Conservation (phyloP, 2,329 filamentous ascomycete species). For the Exophiala sp. region DNA sequence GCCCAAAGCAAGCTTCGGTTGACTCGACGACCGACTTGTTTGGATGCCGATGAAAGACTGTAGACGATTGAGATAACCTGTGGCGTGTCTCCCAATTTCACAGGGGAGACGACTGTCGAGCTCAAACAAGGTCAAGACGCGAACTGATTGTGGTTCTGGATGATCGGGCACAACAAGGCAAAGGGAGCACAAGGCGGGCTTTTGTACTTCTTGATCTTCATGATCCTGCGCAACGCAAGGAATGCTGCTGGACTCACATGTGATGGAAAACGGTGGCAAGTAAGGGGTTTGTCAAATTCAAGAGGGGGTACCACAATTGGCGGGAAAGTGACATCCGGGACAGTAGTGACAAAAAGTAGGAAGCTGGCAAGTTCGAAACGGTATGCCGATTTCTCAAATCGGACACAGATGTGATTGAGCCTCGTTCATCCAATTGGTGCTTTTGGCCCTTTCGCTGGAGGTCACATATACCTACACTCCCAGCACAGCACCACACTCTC, state of each 20-base stretch:
- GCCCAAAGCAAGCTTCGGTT: too few species aligned
- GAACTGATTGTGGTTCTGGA: not conserved
- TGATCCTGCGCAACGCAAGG: not conserved
- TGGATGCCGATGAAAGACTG: too few species aligned
- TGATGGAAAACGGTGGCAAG: not conserved
- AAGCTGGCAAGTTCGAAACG: not conserved
- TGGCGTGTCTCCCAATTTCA: too few species aligned
- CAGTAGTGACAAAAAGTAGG: not conserved
- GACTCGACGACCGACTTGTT: too few species aligned
- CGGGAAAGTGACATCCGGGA: not conserved
- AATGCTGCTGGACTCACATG: not conserved
- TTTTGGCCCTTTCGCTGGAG: too few species aligned
- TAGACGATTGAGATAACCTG: too few species aligned
- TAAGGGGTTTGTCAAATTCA: not conserved
- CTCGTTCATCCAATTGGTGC: too few species aligned
- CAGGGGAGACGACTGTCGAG: too few species aligned
- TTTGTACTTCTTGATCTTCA: constrained; percentile 18
- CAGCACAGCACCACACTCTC: too few species aligned
- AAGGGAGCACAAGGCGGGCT: constrained; percentile 18
- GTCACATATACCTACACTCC: too few species aligned
- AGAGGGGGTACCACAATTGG: not conserved
- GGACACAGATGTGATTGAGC: too few species aligned
- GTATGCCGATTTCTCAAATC: not conserved
- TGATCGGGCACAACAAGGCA: not conserved
- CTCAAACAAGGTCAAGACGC: not conserved